These are phyloP conservation scores for Thielaviopsis cerberus DNA, from an alignment of 2,329 filamentous ascomycete species.

Conservation along the genomic window DNA sequence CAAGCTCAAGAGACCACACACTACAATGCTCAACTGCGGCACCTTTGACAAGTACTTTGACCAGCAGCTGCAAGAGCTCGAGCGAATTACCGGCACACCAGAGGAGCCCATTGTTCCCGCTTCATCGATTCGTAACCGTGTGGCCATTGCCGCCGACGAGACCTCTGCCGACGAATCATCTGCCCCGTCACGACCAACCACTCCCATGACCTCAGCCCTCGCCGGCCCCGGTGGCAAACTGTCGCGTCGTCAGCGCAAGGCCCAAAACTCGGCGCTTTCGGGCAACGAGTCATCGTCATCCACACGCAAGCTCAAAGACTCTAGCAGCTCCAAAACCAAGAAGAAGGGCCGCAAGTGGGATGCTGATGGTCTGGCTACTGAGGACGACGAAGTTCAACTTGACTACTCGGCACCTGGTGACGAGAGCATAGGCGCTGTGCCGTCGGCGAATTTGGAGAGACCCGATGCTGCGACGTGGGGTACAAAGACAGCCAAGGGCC, in stretches of 20 bases:
- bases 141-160: constrained; percentile 1
- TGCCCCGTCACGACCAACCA: constrained; percentile 57
- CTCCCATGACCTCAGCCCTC: constrained; percentile 54
- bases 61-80: constrained; percentile 72
- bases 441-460: constrained; percentile 46
- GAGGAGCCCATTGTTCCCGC: constrained; percentile 16
- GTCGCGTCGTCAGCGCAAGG: constrained; percentile 60
- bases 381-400: constrained; percentile 59
- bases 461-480: constrained; percentile 73
- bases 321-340: constrained; percentile 38
- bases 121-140: constrained; percentile 16
- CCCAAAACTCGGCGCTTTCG: constrained; percentile 54
- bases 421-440: constrained; percentile 35
- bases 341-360: constrained; percentile 92
- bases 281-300: constrained; percentile 54
- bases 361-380: constrained; percentile 69
- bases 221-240: constrained; percentile 55
- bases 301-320: constrained; percentile 34
- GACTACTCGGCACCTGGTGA: constrained; percentile 66
- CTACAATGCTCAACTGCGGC: constrained; percentile 56
- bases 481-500: constrained; percentile 63
- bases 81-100: constrained; percentile 26
- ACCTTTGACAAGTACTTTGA: constrained; percentile 88
- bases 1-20: constrained; percentile 64
- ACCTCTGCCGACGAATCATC: constrained; percentile 7